Evolutionary conservation across 225 moss, liverwort and hornwort species (phyloP).

Genomic region (Physcomitrellopsis africana): DNA sequence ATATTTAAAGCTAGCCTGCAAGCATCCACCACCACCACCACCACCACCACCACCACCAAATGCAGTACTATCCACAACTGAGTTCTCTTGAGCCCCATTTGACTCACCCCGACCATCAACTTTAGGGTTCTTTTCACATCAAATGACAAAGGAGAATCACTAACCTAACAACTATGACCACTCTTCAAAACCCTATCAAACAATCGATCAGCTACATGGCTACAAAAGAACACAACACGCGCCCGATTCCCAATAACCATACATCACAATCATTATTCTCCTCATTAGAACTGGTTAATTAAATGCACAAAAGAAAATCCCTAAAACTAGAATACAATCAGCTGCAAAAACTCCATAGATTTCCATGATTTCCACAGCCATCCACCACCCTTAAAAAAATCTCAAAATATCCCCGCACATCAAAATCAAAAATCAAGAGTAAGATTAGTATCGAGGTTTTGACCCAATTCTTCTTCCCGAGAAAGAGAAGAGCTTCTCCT

Average conservation of each 20-base stretch:
- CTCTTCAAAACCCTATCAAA: not conserved
- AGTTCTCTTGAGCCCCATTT: not conserved
- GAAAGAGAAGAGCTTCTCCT: not conserved
- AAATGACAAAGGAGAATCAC: not conserved
- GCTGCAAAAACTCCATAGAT: not conserved
- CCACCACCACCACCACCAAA: constrained; percentile 19
- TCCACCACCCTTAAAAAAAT: not conserved
- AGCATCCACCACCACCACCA: constrained; percentile 13
- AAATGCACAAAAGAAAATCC: not conserved
- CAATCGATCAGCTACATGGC: constrained; percentile 24
- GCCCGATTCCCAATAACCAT: not conserved
- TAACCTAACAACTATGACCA: not conserved
- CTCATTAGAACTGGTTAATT: not conserved
- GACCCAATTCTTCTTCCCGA: not conserved
- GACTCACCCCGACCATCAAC: not conserved
- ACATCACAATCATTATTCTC: constrained; percentile 17
- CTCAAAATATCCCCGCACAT: not conserved
- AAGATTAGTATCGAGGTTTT: not conserved
- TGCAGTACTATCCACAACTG: constrained; percentile 12
- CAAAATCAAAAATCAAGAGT: constrained; percentile 23
- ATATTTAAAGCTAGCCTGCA: not conserved
- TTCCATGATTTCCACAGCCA: not conserved
- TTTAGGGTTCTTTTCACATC: not conserved
- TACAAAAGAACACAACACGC: not conserved
- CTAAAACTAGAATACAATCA: not conserved